These are phyloP conservation scores for Lentinula detonsa DNA, from an alignment of 768 basidiomycete genomes.

Conservation along the genomic window DNA sequence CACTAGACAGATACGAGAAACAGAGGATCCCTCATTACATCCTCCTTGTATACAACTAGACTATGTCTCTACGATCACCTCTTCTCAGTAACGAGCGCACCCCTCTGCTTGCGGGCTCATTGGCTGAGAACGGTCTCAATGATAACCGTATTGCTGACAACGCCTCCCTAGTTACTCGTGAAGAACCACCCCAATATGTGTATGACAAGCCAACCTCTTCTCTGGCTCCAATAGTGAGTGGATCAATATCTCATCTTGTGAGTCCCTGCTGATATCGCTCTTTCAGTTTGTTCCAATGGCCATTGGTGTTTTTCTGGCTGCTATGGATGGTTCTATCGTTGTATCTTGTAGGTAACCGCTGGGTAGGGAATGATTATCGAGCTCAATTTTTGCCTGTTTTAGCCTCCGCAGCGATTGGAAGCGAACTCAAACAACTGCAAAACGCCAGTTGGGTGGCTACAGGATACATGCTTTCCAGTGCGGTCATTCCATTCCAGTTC, in stretches of 20 bases:
- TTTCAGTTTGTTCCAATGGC: not conserved
- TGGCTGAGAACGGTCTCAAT: not conserved
- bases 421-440: constrained; percentile 16
- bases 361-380: not conserved
- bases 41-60: not conserved
- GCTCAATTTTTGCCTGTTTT: not conserved
- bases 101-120: not conserved
- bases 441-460: constrained; percentile 19
- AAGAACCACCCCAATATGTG: not conserved
- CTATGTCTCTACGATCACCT: not conserved
- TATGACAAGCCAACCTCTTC: not conserved
- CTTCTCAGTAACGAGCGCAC: not conserved
- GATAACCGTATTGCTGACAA: not conserved
- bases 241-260: not conserved
- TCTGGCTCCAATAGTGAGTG: not conserved
- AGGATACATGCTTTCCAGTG: constrained; percentile 15
- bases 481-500: not conserved
- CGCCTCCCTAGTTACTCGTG: not conserved
- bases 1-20: not conserved
- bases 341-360: not conserved
- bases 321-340: not conserved
- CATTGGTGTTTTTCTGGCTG: not conserved
- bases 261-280: not conserved
- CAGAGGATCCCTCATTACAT: not conserved
- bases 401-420: constrained; percentile 17